Evolutionary conservation across 208 protist species (phyloP).

Genomic region (Acanthamoeba culbertsoni): DNA sequence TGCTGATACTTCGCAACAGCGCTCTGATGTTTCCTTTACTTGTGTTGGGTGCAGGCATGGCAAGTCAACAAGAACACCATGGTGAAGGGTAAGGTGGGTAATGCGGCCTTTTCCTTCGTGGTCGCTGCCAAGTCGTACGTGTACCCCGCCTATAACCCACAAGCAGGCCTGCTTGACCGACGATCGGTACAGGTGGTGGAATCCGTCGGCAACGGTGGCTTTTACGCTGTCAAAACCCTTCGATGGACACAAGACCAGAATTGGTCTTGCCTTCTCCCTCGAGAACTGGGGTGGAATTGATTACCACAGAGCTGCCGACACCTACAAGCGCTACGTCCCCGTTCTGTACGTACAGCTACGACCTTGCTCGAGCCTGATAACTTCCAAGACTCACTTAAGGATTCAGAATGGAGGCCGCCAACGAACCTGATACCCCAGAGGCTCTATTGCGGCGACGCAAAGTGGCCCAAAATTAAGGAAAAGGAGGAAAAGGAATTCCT

Average conservation of each 20-base stretch:
- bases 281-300: not conserved
- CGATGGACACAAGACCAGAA: not conserved
- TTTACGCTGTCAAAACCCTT: not conserved
- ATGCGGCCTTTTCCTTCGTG: not conserved
- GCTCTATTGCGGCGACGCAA: not conserved
- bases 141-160: no score
- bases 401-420: not conserved
- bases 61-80: conserved; percentile 25
- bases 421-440: not conserved
- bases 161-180: not conserved
- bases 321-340: not conserved
- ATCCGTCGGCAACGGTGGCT: not conserved
- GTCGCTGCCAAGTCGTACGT: not conserved
- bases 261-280: not conserved
- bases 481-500: no score
- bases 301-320: not conserved
- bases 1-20: not conserved
- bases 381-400: not conserved
- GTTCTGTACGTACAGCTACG: not conserved
- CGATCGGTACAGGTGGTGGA: not conserved
- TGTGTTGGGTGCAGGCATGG: not conserved
- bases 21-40: no score
- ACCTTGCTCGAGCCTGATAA: not conserved
- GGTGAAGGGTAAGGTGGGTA: not conserved
- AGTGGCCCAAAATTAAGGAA: no score